Percentiles rank a stretch among this genome's conserved stretches.
These are phyloP conservation scores for Rhodotorula mucilaginosa DNA, from an alignment of 1,284 basidiomycete species.

Conservation along the genomic window DNA sequence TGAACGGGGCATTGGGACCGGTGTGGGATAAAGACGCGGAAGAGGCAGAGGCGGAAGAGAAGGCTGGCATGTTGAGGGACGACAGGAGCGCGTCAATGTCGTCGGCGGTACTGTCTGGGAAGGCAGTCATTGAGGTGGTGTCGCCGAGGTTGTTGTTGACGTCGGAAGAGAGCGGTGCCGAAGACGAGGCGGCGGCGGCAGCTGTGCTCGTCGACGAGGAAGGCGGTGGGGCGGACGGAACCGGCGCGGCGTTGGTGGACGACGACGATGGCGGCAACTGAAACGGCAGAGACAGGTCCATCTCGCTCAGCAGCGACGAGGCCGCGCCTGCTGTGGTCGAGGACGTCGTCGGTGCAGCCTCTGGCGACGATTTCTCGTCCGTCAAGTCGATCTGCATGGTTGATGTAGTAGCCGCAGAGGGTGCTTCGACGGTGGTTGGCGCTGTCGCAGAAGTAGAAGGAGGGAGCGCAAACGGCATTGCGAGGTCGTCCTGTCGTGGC, in stretches of 20 bases:
- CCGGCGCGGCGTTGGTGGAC: too few species aligned
- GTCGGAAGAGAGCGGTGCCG: background rate
- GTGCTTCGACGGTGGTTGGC: background rate
- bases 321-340: background rate
- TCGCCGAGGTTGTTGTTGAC: background rate
- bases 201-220: background rate
- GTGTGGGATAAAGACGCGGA: background rate
- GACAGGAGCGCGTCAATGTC: slow-evolving; percentile 24
- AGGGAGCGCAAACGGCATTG: slow-evolving; percentile 4
- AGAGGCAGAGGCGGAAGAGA: background rate
- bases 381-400: slow-evolving; percentile 14
- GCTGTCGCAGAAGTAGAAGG: background rate
- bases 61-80: slow-evolving; percentile 23
- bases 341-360: background rate
- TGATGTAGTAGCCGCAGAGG: background rate
- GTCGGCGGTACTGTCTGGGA: background rate
- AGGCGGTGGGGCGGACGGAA: too few species aligned
- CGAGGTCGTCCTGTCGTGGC: background rate
- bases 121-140: background rate
- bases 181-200: background rate
- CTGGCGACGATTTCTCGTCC: background rate
- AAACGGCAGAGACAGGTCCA: slow-evolving; percentile 3
- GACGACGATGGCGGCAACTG: background rate
- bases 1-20: background rate
- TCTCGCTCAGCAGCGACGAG: too few species aligned